Percentiles rank a stretch among this genome's conserved stretches.
Evolutionary conservation across 129 eudicot genomes (phyloP).

Genomic region (Helichrysum umbraculigerum): DNA sequence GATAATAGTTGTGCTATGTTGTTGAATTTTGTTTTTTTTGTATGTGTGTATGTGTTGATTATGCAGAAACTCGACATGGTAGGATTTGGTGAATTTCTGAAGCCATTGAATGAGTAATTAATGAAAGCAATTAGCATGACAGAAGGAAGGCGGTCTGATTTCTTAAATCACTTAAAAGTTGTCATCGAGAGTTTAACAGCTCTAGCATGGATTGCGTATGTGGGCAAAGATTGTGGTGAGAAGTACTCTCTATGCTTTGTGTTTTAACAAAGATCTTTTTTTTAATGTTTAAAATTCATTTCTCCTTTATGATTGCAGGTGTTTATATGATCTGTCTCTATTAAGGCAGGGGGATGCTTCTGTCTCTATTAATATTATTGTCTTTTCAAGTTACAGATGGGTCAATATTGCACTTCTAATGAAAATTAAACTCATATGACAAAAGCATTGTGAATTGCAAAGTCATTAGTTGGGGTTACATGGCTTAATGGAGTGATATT

Average conservation of each 20-base stretch:
- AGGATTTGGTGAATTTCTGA: constrained; percentile 80
- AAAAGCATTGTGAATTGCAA: no score
- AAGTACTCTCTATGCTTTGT: not conserved
- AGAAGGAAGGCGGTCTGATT: constrained; percentile 87
- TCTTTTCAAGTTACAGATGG: no score
- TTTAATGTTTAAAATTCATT: no score
- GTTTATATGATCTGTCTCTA: no score
- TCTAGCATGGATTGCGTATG: constrained; percentile 90
- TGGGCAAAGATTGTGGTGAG: constrained; percentile 93
- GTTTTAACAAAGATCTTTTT: constrained; percentile 1
- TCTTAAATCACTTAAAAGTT: constrained; percentile 73
- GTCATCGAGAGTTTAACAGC: constrained; percentile 84
- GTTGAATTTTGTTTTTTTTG: constrained; percentile 11
- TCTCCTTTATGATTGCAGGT: no score
- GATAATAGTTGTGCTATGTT: constrained; percentile 5
- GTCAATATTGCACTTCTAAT: no score
- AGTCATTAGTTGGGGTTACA: no score
- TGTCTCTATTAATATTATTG: no score
- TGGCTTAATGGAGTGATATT: no score
- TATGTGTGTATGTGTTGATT: not conserved
- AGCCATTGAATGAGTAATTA: constrained; percentile 80
- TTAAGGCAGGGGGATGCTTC: no score
- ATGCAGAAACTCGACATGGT: constrained; percentile 88
- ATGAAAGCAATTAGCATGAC: constrained; percentile 74
- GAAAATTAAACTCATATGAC: no score